A percentile compares a stretch with the other conserved stretches of the same genome.
phyloP scores from a whole-genome alignment of 139 green algal genomes.

The Bryopsis sp. region DNA sequence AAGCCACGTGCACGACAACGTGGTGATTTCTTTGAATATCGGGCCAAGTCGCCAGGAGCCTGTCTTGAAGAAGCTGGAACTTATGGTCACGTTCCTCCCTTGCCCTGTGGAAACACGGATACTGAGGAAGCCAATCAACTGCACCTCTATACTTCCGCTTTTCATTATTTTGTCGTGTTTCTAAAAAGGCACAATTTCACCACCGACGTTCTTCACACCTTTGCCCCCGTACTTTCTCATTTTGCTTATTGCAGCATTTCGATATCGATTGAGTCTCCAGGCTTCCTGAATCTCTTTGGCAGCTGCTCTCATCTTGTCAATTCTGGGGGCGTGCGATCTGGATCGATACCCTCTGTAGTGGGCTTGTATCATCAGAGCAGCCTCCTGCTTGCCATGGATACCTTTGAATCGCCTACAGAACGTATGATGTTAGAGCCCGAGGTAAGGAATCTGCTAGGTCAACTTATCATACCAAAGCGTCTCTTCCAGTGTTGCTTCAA shows the following conservation, averaged over 20 bases:
- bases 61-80: constrained; percentile 21
- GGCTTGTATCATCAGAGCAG: constrained; percentile 42
- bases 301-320: constrained; percentile 19
- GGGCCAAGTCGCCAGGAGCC: constrained; percentile 23
- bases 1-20: constrained; percentile 48
- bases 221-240: background rate
- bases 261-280: constrained; percentile 27
- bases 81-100: constrained; percentile 15
- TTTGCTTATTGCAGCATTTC: background rate
- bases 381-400: constrained; percentile 19
- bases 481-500: too few relatives aligned
- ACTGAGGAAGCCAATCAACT: too few relatives aligned
- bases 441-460: too few relatives aligned
- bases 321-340: constrained; percentile 22
- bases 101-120: too few relatives aligned
- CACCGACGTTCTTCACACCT: too few relatives aligned
- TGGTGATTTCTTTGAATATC: constrained; percentile 30
- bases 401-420: constrained; percentile 33
- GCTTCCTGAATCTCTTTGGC: constrained; percentile 31
- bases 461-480: too few relatives aligned
- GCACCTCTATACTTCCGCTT: too few relatives aligned
- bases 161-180: too few relatives aligned
- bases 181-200: too few relatives aligned
- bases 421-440: too few relatives aligned
- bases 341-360: constrained; percentile 31